A percentile compares a stretch with the other conserved stretches of the same genome.
Conservation (phyloP, 2,329 filamentous ascomycete species). For the Fusarium sp. region DNA sequence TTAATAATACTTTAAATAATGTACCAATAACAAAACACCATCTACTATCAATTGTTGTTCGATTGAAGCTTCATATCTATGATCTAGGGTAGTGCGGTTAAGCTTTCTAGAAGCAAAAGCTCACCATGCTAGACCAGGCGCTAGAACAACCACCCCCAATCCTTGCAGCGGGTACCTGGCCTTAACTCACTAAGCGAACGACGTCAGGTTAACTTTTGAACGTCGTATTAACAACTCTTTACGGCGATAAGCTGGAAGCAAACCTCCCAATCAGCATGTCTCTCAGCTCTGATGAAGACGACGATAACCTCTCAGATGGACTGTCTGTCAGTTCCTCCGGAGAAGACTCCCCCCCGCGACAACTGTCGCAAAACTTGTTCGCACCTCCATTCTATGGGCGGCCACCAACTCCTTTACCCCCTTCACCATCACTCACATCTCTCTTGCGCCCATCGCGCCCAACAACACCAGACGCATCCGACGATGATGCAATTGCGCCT, state of each 20-base stretch:
- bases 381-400: constrained; percentile 95
- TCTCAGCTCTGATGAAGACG: constrained; percentile 54
- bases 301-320: constrained; percentile 55
- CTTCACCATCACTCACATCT: constrained; percentile 91
- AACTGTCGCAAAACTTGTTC: constrained; percentile 68
- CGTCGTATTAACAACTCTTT: constrained; percentile 5
- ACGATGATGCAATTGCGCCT: constrained; percentile 87
- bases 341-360: constrained; percentile 58
- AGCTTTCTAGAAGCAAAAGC: constrained; percentile 20
- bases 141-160: constrained; percentile 7
- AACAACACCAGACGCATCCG: constrained; percentile 91
- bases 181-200: constrained; percentile 21
- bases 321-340: constrained; percentile 52
- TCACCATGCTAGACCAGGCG: constrained; percentile 17
- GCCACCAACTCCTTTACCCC: constrained; percentile 93
- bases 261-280: constrained; percentile 47
- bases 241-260: background rate
- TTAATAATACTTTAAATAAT: background rate
- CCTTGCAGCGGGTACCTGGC: constrained; percentile 32
- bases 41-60: no score
- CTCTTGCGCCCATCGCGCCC: constrained; percentile 91
- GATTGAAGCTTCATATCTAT: no score
- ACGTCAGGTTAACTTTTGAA: constrained; percentile 26
- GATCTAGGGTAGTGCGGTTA: constrained; percentile 12
- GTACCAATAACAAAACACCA: background rate